A percentile compares a stretch with the other conserved stretches of the same genome.
These are phyloP conservation scores for Fusarium keratoplasticum DNA, from an alignment of 2,329 filamentous ascomycete species.

Conservation along the genomic window DNA sequence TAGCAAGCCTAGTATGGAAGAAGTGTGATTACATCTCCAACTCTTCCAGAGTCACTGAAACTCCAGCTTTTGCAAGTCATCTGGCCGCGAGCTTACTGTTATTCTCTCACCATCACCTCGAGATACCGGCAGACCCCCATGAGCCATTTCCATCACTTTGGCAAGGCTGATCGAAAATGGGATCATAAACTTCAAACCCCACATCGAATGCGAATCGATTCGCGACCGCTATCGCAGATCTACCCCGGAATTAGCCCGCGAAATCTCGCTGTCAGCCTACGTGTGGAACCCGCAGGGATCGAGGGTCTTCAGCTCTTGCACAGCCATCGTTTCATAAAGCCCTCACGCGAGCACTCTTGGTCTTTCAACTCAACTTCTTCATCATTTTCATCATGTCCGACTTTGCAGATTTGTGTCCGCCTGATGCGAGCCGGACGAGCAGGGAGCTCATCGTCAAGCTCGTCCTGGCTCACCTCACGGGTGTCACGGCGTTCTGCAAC, in stretches of 20 bases:
- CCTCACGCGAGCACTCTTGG: neutral
- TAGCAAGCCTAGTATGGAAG: neutral
- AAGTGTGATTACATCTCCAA: neutral
- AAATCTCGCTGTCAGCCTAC: neutral
- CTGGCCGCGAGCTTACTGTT: neutral
- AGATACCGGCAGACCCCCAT: neutral
- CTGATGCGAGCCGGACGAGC: neutral
- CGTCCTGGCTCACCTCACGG: slow-evolving; percentile 19
- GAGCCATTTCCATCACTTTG: neutral
- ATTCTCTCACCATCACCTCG: neutral
- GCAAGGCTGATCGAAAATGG: neutral
- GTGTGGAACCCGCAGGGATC: neutral
- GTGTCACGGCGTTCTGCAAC: slow-evolving; percentile 16
- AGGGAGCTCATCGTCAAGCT: slow-evolving; percentile 25
- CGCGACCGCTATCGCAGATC: neutral
- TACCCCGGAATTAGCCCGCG: neutral
- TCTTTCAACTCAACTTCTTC: neutral
- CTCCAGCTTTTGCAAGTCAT: neutral
- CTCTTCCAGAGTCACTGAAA: neutral
- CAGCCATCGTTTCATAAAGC: neutral
- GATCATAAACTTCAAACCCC: neutral
- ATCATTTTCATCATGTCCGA: neutral
- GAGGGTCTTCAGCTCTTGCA: neutral
- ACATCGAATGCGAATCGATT: neutral
- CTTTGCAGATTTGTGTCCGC: neutral